Percentiles rank a stretch among this genome's conserved stretches.
phyloP scores from a whole-genome alignment of 495 filamentous ascomycete species.

The Glarea lozoyensis region DNA sequence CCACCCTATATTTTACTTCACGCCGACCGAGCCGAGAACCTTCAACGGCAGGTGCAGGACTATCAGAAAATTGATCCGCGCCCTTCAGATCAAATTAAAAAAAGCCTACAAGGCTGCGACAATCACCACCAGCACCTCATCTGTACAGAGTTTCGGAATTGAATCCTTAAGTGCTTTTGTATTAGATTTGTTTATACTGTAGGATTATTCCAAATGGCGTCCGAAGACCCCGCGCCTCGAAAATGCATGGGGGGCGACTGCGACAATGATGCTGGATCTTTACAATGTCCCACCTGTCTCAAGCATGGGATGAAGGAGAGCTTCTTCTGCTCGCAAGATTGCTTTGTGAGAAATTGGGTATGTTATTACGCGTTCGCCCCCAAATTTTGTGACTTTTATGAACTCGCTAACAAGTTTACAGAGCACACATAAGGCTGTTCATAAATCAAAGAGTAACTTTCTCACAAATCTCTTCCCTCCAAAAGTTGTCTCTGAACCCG shows the following conservation, averaged over 20 bases:
- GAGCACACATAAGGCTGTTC: slow-evolving; percentile 81
- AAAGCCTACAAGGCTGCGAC: too few species aligned
- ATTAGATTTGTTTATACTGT: too few species aligned
- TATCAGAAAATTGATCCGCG: too few species aligned
- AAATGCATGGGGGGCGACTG: slow-evolving; percentile 80
- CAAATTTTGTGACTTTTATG: not conserved
- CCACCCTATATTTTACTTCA: too few species aligned
- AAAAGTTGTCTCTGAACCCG: slow-evolving; percentile 74
- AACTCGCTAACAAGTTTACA: not conserved
- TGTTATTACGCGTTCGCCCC: slow-evolving; percentile 19
- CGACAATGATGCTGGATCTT: slow-evolving; percentile 66
- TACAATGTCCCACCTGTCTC: slow-evolving; percentile 92
- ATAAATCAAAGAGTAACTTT: slow-evolving; percentile 76
- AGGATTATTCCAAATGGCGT: slow-evolving; percentile 27
- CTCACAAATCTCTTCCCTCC: slow-evolving; percentile 59
- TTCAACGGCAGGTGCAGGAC: too few species aligned
- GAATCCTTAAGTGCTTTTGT: too few species aligned
- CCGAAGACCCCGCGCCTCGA: slow-evolving; percentile 40
- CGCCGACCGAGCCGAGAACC: too few species aligned
- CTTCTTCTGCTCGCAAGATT: slow-evolving; percentile 97
- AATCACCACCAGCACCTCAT: too few species aligned
- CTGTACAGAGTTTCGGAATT: too few species aligned
- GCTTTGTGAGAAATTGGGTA: slow-evolving; percentile 99
- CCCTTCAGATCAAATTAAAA: too few species aligned
- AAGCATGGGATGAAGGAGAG: slow-evolving; percentile 79